These are phyloP conservation scores for Arthonia radiata DNA, from an alignment of 495 filamentous ascomycete genomes.

Conservation along the genomic window DNA sequence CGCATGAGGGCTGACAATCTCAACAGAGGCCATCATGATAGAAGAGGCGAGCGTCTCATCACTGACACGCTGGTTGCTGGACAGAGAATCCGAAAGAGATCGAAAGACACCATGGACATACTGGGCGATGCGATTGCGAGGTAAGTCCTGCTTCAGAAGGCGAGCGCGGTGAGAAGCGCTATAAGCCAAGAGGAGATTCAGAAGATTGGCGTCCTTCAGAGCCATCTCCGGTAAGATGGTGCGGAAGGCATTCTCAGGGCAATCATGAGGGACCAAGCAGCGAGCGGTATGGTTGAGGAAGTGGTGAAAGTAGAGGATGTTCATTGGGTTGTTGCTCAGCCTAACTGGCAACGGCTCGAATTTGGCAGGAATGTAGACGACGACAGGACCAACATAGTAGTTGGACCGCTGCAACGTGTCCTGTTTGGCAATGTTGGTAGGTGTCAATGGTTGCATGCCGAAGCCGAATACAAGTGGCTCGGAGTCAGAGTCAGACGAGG, in stretches of 20 bases:
- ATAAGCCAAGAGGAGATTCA: conserved; percentile 60
- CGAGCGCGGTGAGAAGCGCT: conserved; percentile 62
- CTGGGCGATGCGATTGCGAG: conserved; percentile 47
- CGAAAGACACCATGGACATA: conserved; percentile 65
- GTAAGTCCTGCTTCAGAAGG: conserved; percentile 48
- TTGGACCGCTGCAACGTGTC: conserved; percentile 22
- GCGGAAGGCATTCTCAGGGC: conserved; percentile 47
- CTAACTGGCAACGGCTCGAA: conserved; percentile 31
- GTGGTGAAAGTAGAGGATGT: conserved; percentile 53
- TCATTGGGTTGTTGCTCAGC: conserved; percentile 51
- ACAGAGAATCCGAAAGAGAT: conserved; percentile 38
- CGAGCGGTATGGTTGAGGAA: conserved; percentile 58
- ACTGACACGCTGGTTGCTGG: conserved; percentile 24
- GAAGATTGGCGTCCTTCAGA: conserved; percentile 36
- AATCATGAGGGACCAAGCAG: conserved; percentile 53
- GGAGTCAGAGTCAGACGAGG: conserved; percentile 6
- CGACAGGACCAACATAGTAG: conserved; percentile 46
- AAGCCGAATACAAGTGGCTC: conserved; percentile 1
- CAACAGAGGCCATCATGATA: conserved; percentile 65
- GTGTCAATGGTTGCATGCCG: conserved; percentile 9
- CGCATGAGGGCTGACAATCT: conserved; percentile 65
- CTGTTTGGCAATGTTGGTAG: background rate
- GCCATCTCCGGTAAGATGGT: conserved; percentile 49
- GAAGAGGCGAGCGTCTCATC: conserved; percentile 59
- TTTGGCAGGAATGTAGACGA: conserved; percentile 38